phyloP scores from a whole-genome alignment of 2,329 filamentous ascomycete genomes.

The Arthrobotrys sphaeroides region DNA sequence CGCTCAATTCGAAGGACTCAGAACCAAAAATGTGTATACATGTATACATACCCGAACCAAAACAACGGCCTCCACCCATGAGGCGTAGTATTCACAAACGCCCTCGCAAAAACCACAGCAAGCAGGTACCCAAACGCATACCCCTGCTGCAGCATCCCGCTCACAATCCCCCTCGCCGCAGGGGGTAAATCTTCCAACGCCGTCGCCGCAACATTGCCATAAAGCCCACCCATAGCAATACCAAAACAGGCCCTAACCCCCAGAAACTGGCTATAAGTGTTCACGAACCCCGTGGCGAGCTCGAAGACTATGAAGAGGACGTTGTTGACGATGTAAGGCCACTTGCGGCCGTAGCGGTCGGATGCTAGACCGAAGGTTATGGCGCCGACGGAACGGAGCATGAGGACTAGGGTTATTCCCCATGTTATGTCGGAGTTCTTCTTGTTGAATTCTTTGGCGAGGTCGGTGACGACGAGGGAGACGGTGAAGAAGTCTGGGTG shows the following conservation, averaged over 20 bases:
- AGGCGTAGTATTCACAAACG: conserved; percentile 76
- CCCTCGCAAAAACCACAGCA: conserved; percentile 75
- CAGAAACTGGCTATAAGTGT: conserved; percentile 77
- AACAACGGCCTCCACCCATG: conserved; percentile 85
- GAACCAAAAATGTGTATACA: neutral
- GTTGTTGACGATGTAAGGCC: conserved; percentile 79
- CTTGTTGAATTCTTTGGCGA: conserved; percentile 67
- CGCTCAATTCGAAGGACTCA: too few species aligned
- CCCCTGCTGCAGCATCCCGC: conserved; percentile 81
- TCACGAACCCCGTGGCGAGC: conserved; percentile 79
- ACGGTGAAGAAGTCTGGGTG: conserved; percentile 71
- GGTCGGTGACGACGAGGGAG: conserved; percentile 68
- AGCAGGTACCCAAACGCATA: conserved; percentile 83
- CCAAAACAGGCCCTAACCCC: conserved; percentile 78
- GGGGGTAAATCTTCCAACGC: conserved; percentile 68
- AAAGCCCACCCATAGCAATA: conserved; percentile 82
- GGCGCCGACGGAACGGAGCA: conserved; percentile 71
- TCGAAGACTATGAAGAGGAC: conserved; percentile 76
- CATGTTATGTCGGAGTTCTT: conserved; percentile 70
- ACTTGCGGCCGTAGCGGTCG: conserved; percentile 82
- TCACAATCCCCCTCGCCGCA: conserved; percentile 80
- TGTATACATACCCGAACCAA: conserved; percentile 74
- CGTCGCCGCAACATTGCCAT: conserved; percentile 81
- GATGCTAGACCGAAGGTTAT: conserved; percentile 79
- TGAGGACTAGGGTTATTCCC: conserved; percentile 72